Conservation (phyloP, 2,329 filamentous ascomycete genomes). For the Penicillium brasilianum region DNA sequence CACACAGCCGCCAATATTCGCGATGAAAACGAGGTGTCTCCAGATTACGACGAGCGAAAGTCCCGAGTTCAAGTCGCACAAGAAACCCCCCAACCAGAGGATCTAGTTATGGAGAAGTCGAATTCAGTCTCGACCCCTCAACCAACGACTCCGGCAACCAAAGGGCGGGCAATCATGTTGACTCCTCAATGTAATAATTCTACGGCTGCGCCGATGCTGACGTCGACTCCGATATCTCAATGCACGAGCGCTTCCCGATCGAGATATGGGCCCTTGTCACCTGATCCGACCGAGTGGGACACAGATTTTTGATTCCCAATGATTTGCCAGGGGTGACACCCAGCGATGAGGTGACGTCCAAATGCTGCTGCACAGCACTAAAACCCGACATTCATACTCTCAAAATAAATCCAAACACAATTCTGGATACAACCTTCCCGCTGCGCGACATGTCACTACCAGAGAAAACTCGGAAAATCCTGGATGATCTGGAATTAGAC, state of each 20-base stretch:
- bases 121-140: background rate
- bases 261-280: conserved; percentile 14
- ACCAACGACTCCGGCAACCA: background rate
- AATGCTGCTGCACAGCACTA: conserved; percentile 34
- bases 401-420: background rate
- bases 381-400: background rate
- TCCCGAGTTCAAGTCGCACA: background rate
- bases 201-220: background rate
- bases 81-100: background rate
- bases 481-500: conserved; percentile 21
- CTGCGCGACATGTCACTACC: conserved; percentile 13
- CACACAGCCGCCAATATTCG: background rate
- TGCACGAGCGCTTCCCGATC: background rate
- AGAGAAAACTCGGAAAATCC: conserved; percentile 20
- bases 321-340: conserved; percentile 45
- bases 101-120: background rate
- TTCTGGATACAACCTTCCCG: background rate
- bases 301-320: conserved; percentile 46
- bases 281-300: conserved; percentile 26
- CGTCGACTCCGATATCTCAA: conserved; percentile 1
- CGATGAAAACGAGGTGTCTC: background rate
- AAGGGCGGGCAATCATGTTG: background rate
- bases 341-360: conserved; percentile 48
- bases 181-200: background rate
- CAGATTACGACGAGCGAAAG: background rate